Conservation (phyloP, 1,284 basidiomycete genomes). For the Cerrena zonata region DNA sequence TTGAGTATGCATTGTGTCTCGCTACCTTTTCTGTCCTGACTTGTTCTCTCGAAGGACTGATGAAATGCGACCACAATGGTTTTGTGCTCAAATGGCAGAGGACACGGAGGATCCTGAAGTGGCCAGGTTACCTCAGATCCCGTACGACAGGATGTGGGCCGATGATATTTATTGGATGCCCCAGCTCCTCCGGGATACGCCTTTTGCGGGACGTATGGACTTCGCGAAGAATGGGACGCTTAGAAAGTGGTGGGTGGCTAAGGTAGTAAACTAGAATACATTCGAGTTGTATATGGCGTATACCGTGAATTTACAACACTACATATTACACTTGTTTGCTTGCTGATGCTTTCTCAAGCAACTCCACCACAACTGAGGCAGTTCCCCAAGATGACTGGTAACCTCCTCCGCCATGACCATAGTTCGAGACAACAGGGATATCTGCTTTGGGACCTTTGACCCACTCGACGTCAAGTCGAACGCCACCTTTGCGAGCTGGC, state of each 20-base stretch:
- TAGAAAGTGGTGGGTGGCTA: constrained; percentile 54
- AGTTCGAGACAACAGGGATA: constrained; percentile 41
- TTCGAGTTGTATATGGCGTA: no score
- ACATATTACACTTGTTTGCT: neutral
- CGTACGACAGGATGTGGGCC: constrained; percentile 61
- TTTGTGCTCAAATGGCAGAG: constrained; percentile 29
- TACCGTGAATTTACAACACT: no score
- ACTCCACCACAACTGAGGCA: constrained; percentile 40
- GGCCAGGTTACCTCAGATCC: constrained; percentile 32
- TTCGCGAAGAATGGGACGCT: constrained; percentile 36
- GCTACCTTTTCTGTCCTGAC: neutral
- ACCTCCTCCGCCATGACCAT: constrained; percentile 43
- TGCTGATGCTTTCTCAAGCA: constrained; percentile 44
- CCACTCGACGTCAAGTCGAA: constrained; percentile 37
- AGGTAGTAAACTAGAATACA: constrained; percentile 1
- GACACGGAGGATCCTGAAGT: constrained; percentile 2
- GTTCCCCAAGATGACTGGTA: constrained; percentile 45
- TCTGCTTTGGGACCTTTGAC: constrained; percentile 16
- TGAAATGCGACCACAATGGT: constrained; percentile 70
- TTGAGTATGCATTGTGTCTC: constrained; percentile 44
- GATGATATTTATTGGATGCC: constrained; percentile 60
- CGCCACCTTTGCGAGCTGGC: constrained; percentile 42
- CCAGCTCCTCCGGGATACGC: constrained; percentile 40
- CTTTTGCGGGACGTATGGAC: constrained; percentile 55
- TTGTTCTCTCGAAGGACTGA: constrained; percentile 41